Percentiles rank a stretch among this genome's conserved stretches.
Conservation (phyloP, 768 basidiomycete genomes). For the Tylopilus rubrobrunneus region DNA sequence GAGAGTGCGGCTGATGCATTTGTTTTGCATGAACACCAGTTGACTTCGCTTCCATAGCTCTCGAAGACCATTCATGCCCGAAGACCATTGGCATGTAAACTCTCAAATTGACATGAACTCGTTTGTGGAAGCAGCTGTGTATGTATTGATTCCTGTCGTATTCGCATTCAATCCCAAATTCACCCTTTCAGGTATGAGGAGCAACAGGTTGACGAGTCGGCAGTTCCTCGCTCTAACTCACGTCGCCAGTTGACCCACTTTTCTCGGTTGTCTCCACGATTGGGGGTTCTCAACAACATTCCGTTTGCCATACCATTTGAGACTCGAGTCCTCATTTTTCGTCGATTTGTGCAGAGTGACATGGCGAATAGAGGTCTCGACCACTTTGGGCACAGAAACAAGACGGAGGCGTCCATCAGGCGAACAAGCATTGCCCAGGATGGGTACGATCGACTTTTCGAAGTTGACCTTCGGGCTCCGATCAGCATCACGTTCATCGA, state of each 20-base stretch:
- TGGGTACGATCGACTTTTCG: constrained; percentile 80
- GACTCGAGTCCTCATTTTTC: constrained; percentile 85
- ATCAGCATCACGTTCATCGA: constrained; percentile 92
- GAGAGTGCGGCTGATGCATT: constrained; percentile 62
- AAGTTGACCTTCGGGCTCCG: constrained; percentile 74
- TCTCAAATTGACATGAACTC: constrained; percentile 54
- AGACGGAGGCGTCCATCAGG: constrained; percentile 37
- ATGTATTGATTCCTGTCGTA: constrained; percentile 22
- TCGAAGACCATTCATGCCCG: constrained; percentile 74
- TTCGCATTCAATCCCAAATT: background rate
- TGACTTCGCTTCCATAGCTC: constrained; percentile 50
- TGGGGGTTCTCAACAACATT: constrained; percentile 91
- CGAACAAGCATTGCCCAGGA: constrained; percentile 81
- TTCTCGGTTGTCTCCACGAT: constrained; percentile 55
- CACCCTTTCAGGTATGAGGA: constrained; percentile 56
- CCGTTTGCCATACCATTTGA: constrained; percentile 95
- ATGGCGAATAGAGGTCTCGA: constrained; percentile 22
- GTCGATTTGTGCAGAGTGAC: constrained; percentile 76
- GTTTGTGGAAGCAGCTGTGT: constrained; percentile 89
- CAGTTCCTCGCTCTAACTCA: constrained; percentile 35
- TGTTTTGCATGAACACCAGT: background rate
- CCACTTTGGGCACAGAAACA: constrained; percentile 16
- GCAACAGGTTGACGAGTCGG: constrained; percentile 39
- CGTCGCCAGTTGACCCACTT: constrained; percentile 73
- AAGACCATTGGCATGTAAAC: constrained; percentile 80